Percentiles rank a stretch among this genome's conserved stretches.
Evolutionary conservation across 768 basidiomycete species (phyloP).

Genomic region (Mycena filopes): DNA sequence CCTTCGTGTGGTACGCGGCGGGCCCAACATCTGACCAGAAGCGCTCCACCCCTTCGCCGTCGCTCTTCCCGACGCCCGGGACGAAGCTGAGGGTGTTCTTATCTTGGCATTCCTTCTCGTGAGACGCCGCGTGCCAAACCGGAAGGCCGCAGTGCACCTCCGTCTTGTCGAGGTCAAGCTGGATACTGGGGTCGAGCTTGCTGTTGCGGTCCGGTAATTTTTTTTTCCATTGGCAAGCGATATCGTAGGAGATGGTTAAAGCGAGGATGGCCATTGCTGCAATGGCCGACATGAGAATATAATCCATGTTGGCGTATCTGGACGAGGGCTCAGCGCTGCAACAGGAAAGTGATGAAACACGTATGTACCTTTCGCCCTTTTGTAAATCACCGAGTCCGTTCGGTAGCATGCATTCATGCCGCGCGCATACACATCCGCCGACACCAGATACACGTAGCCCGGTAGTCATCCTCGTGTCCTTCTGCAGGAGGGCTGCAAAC

Average conservation of each 20-base stretch:
- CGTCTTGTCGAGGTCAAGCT: background rate
- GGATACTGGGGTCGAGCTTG: background rate
- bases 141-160: too few relatives aligned
- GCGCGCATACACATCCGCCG: too few relatives aligned
- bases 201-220: background rate
- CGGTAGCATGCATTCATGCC: too few relatives aligned
- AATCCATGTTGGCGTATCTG: slow-evolving; percentile 3
- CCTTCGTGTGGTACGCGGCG: background rate
- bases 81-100: too few relatives aligned
- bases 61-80: background rate
- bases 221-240: too few relatives aligned
- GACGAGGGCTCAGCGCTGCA: too few relatives aligned
- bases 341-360: too few relatives aligned
- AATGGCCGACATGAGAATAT: background rate
- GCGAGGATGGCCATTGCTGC: background rate
- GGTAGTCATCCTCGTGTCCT: too few relatives aligned
- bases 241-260: background rate
- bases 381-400: background rate
- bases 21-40: background rate
- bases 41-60: background rate
- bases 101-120: too few relatives aligned
- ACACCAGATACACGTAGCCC: too few relatives aligned
- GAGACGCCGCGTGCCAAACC: too few relatives aligned
- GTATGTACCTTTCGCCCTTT: background rate
- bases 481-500: too few relatives aligned